phyloP scores from a whole-genome alignment of 495 filamentous ascomycete genomes.

The Peziza echinospora region DNA sequence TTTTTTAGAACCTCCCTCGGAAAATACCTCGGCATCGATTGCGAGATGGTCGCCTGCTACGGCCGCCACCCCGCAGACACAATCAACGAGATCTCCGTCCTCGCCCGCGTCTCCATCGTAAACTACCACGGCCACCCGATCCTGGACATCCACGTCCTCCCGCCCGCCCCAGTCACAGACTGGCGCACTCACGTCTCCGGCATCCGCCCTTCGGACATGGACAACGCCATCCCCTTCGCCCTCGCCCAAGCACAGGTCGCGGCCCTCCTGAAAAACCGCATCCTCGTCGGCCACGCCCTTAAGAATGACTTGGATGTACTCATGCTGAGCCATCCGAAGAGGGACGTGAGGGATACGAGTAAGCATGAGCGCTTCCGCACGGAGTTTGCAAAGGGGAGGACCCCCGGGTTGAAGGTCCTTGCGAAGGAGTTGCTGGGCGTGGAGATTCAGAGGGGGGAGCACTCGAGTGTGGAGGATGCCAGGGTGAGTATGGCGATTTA shows the following conservation, averaged over 20 bases:
- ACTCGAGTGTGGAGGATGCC: constrained; percentile 64
- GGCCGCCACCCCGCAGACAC: constrained; percentile 63
- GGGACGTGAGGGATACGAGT: constrained; percentile 67
- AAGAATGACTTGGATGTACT: constrained; percentile 65
- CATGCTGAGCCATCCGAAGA: constrained; percentile 48
- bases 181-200: constrained; percentile 76
- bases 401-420: constrained; percentile 54
- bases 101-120: constrained; percentile 70
- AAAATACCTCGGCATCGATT: constrained; percentile 83
- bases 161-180: constrained; percentile 56
- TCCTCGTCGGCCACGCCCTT: constrained; percentile 79
- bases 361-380: constrained; percentile 49
- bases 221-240: constrained; percentile 41
- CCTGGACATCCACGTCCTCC: constrained; percentile 75
- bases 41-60: constrained; percentile 89
- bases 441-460: constrained; percentile 58
- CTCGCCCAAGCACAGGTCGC: constrained; percentile 54
- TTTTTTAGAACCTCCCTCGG: constrained; percentile 39
- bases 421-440: constrained; percentile 57
- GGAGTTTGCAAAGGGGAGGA: constrained; percentile 45
- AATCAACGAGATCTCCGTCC: constrained; percentile 63
- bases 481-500: constrained; percentile 75
- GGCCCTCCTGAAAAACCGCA: constrained; percentile 43
- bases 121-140: constrained; percentile 80
- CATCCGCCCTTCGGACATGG: constrained; percentile 48